A percentile compares a stretch with the other conserved stretches of the same genome.
Conservation (phyloP, 352 stramenopile genomes). For the Pythium aristosporum region DNA sequence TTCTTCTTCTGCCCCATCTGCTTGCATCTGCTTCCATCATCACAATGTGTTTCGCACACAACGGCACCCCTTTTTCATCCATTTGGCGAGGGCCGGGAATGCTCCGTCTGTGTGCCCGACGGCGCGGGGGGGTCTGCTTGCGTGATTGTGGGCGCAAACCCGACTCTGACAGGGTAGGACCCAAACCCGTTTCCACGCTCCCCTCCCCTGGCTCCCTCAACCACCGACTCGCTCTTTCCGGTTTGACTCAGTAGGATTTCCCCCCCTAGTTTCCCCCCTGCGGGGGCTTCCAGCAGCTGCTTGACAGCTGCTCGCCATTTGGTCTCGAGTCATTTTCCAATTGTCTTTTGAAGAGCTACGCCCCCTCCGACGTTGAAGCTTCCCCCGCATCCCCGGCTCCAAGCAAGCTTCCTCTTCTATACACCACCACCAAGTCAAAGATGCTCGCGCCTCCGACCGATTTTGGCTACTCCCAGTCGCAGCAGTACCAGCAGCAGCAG, state of each 20-base stretch:
- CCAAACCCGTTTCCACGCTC: background rate
- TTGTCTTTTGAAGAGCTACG: conserved; percentile 27
- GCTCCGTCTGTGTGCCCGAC: too few relatives aligned
- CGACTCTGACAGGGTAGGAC: background rate
- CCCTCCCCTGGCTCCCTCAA: background rate
- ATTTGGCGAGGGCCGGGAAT: too few relatives aligned
- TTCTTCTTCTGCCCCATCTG: conserved; percentile 19
- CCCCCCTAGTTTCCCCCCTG: background rate
- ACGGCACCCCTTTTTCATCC: too few relatives aligned
- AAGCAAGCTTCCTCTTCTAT: background rate
- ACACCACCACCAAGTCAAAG: background rate
- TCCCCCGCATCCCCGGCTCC: conserved; percentile 1
- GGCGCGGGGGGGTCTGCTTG: background rate
- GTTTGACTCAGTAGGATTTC: background rate
- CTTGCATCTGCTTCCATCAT: background rate
- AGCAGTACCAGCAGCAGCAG: conserved; percentile 27
- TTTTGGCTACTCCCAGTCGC: conserved; percentile 56
- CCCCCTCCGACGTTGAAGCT: background rate
- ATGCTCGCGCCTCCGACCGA: conserved; percentile 55
- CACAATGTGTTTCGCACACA: too few relatives aligned
- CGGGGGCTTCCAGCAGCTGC: conserved; percentile 9
- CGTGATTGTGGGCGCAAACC: background rate
- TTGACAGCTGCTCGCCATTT: conserved; percentile 28
- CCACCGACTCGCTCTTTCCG: conserved; percentile 5
- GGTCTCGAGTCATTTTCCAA: conserved; percentile 29